Conservation (phyloP, 768 basidiomycete species). For the Dendrothele bispora region DNA sequence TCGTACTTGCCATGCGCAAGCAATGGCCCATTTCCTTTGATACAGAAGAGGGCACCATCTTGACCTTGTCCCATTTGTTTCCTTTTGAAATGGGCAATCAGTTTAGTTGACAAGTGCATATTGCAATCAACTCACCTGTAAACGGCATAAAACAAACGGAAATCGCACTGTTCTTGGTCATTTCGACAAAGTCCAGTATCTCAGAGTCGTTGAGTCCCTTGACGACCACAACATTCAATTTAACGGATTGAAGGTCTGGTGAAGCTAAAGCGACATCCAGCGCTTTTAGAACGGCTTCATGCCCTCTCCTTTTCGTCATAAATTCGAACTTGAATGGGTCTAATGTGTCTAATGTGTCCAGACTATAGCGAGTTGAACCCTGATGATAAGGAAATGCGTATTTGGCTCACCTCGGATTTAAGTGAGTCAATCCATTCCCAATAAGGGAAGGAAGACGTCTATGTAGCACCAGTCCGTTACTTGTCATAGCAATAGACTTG, state of each 20-base stretch:
- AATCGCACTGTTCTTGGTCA: conserved; percentile 62
- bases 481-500: conserved; percentile 81
- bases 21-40: no score
- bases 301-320: conserved; percentile 79
- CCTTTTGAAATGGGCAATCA: conserved; percentile 43
- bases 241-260: conserved; percentile 56
- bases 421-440: conserved; percentile 71
- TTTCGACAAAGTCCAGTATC: conserved; percentile 72
- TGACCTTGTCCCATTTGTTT: conserved; percentile 81
- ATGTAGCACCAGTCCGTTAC: conserved; percentile 76
- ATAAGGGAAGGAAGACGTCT: conserved; percentile 70
- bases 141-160: conserved; percentile 94
- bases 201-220: conserved; percentile 83
- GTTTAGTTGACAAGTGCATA: not conserved
- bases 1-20: no score
- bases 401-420: conserved; percentile 57
- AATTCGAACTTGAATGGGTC: conserved; percentile 87
- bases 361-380: not conserved
- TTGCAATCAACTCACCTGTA: conserved; percentile 49
- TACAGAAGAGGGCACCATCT: conserved; percentile 80
- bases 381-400: not conserved
- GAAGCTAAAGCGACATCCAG: conserved; percentile 62
- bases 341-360: conserved; percentile 72
- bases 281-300: conserved; percentile 70
- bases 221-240: conserved; percentile 84